phyloP scores from a whole-genome alignment of 2,329 filamentous ascomycete genomes.

The Coleophoma cylindrospora region DNA sequence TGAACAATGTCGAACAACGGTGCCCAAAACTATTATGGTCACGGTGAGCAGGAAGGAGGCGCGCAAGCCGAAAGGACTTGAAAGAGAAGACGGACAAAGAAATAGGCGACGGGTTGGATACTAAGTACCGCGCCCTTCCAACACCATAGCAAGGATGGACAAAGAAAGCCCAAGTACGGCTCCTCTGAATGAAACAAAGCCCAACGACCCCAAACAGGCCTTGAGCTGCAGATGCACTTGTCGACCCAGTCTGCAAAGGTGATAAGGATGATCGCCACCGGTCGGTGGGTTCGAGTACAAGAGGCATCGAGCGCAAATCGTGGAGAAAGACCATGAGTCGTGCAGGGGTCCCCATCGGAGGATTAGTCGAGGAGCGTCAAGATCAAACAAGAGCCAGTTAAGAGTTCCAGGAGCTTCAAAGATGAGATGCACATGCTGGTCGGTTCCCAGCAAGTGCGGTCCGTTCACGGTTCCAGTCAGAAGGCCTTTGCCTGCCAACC shows the following conservation, averaged over 20 bases:
- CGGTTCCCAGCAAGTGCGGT: not conserved
- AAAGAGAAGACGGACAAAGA: constrained; percentile 9
- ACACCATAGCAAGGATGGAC: not conserved
- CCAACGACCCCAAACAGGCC: not conserved
- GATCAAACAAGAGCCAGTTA: constrained; percentile 17
- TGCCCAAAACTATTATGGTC: too few species aligned
- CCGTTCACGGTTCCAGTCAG: not conserved
- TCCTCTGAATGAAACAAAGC: constrained; percentile 1
- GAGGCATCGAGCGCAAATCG: constrained; percentile 1
- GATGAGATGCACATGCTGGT: constrained; percentile 19
- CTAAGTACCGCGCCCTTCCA: not conserved
- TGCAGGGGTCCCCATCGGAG: constrained; percentile 1
- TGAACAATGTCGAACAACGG: constrained; percentile 1
- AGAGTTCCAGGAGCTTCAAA: constrained; percentile 8
- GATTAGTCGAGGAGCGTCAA: constrained; percentile 1
- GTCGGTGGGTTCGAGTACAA: not conserved
- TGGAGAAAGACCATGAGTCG: constrained; percentile 9
- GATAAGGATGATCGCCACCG: not conserved
- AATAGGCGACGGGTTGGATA: constrained; percentile 8
- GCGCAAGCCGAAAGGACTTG: too few species aligned
- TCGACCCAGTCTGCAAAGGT: not conserved
- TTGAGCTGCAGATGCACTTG: not conserved
- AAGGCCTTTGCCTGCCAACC: not conserved
- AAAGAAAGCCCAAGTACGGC: too few species aligned
- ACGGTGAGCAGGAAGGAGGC: too few species aligned